Conservation (phyloP, 2,329 filamentous ascomycete species). For the Diplodia seriata region DNA sequence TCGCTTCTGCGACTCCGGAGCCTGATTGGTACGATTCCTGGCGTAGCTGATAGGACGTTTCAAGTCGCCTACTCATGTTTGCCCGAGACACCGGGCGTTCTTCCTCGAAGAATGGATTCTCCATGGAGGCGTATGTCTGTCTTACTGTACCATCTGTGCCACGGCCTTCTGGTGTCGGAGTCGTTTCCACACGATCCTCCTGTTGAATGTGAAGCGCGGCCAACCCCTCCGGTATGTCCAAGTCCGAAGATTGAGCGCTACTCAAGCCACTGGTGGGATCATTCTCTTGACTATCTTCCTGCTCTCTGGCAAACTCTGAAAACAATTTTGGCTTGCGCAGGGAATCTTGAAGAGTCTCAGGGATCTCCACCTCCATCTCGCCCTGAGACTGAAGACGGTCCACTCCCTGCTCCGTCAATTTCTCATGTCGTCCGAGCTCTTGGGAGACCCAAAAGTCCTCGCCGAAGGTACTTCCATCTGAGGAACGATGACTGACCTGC, state of each 20-base stretch:
- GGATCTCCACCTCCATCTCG: background rate
- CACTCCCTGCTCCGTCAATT: background rate
- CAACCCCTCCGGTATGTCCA: background rate
- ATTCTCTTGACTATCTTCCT: background rate
- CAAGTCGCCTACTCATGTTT: slow-evolving; percentile 7
- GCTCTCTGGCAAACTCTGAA: slow-evolving; percentile 2
- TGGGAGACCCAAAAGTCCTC: background rate
- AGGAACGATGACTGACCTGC: background rate
- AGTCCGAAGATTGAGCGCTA: background rate
- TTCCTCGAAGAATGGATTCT: background rate
- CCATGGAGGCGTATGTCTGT: background rate
- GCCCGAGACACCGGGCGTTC: slow-evolving; percentile 7
- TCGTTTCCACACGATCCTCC: background rate
- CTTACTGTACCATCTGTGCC: background rate
- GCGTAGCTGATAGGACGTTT: background rate
- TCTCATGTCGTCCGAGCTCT: slow-evolving; percentile 1
- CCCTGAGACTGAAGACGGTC: background rate
- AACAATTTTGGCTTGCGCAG: background rate
- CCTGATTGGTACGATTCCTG: background rate
- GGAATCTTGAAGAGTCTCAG: background rate
- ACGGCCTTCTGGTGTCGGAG: background rate
- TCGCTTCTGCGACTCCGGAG: background rate
- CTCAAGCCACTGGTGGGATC: background rate
- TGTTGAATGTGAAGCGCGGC: background rate
- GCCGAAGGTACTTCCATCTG: background rate